phyloP scores from a whole-genome alignment of 140 eudicot genomes.

The Stevia rebaudiana region DNA sequence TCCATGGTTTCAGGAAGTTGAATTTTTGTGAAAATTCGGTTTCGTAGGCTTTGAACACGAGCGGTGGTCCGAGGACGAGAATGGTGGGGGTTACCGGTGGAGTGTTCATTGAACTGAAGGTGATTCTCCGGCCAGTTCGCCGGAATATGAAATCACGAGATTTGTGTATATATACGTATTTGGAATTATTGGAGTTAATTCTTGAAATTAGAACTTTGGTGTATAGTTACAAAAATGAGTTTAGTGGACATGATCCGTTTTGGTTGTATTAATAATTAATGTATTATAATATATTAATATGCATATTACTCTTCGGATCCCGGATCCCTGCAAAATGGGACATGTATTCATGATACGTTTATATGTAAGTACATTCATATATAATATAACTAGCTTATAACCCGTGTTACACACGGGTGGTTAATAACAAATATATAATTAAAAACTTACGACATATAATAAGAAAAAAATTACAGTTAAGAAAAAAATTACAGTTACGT shows the following conservation, averaged over 20 bases:
- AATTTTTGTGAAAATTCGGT: conserved; percentile 30
- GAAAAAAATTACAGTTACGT: too few relatives aligned
- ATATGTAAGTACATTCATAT: too few relatives aligned
- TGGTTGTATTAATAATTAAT: conserved; percentile 2
- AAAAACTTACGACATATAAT: too few relatives aligned
- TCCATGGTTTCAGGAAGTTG: conserved; percentile 46
- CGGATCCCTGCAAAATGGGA: conserved; percentile 18
- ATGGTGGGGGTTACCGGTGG: conserved; percentile 13
- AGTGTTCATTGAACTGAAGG: neutral
- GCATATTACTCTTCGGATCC: conserved; percentile 18
- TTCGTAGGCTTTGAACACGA: conserved; percentile 31
- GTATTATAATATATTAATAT: neutral
- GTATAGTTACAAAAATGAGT: neutral
- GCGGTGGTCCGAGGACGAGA: conserved; percentile 49
- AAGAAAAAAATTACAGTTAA: too few relatives aligned
- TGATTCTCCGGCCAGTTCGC: neutral
- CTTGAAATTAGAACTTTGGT: conserved; percentile 5
- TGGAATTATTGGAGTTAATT: neutral
- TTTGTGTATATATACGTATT: neutral
- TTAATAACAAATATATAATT: too few relatives aligned
- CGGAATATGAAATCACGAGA: neutral
- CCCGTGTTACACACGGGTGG: too few relatives aligned
- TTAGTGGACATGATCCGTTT: conserved; percentile 32
- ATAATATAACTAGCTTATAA: too few relatives aligned
- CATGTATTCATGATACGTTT: neutral